Evolutionary conservation across 129 eudicot genomes (phyloP), one percentile per base, ranked within the genome.

Genomic region (Gnaphalium uliginosum): DNA sequence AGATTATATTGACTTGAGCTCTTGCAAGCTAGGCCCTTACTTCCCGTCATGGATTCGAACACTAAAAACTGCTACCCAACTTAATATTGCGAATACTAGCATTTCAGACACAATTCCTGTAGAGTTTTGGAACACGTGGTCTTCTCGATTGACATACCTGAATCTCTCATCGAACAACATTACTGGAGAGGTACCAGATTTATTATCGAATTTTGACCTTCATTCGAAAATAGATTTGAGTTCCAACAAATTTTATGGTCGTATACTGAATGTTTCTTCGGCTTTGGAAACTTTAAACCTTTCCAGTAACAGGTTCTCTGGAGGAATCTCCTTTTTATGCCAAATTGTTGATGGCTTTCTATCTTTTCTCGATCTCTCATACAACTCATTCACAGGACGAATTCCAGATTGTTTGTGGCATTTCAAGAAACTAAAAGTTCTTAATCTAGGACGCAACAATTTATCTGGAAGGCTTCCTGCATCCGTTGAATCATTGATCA

Each of bases 261-360:
- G 5, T 4, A 18, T 50, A 50, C 17, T 5, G 3, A 50, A 50
- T 2, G 19, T 50, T 50, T 50, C 56, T 50, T 15, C 19, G 1
- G n/a, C 56, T 50, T 46, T 14, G 56, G 6, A 50, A 13, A 0
- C 6, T 2, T 51, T 18, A 51, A n/a, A 51, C 8, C 58, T 18
- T 4, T 17, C 57, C n/a, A n/a, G n/a, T n/a, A n/a, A n/a, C n/a
- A n/a, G n/a, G n/a, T n/a, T n/a, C n/a, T n/a, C n/a, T n/a, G n/a
- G n/a, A n/a, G n/a, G n/a, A n/a, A n/a, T n/a, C n/a, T n/a, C 53
- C 32, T 63, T 71, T 37, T 67, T 79, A 22, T 57, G 73, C 58
- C 58, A 68, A 68, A 6, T 41, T 43, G 13, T 6, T 43, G 6
- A 24, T 41, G 57, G 57, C 17, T 39, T 72, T 66, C 68, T 78